Evolutionary conservation across 768 basidiomycete genomes (phyloP).

Genomic region (Neoboletus brunneissimus): DNA sequence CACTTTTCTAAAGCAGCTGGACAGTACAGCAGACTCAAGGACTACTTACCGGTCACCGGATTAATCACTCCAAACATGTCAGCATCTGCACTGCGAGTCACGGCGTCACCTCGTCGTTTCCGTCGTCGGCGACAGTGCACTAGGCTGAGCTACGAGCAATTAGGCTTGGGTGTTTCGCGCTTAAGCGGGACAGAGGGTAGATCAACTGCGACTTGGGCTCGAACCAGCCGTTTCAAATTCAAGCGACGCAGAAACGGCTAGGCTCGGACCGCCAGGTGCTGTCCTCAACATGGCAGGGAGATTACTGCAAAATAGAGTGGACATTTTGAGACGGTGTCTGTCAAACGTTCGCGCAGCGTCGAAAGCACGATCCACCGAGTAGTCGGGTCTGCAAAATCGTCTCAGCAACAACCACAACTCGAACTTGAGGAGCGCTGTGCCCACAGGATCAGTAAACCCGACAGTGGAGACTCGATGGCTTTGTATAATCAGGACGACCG

Average conservation of each 20-base stretch:
- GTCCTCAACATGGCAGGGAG: too few species aligned
- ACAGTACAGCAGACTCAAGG: too few species aligned
- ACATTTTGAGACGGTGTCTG: conserved; percentile 94
- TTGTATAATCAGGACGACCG: too few species aligned
- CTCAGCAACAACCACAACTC: conserved; percentile 2
- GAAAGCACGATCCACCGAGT: conserved; percentile 88
- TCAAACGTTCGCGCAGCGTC: conserved; percentile 89
- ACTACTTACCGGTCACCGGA: not conserved
- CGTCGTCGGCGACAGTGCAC: not conserved
- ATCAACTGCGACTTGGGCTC: not conserved
- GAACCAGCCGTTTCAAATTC: not conserved
- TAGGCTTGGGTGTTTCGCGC: not conserved
- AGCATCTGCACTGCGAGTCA: not conserved
- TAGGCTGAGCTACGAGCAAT: not conserved
- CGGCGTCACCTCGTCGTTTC: not conserved
- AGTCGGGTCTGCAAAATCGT: conserved; percentile 46
- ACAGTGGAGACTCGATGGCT: conserved; percentile 47
- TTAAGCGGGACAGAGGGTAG: not conserved
- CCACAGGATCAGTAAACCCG: conserved; percentile 90
- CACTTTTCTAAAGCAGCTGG: not conserved
- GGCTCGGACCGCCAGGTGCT: too few species aligned
- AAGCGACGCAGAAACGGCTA: not conserved
- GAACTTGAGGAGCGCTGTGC: conserved; percentile 1
- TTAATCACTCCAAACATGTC: not conserved
- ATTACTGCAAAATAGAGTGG: conserved; percentile 71